phyloP scores from a whole-genome alignment of 768 basidiomycete species.

The Psilocybe cubensis region DNA sequence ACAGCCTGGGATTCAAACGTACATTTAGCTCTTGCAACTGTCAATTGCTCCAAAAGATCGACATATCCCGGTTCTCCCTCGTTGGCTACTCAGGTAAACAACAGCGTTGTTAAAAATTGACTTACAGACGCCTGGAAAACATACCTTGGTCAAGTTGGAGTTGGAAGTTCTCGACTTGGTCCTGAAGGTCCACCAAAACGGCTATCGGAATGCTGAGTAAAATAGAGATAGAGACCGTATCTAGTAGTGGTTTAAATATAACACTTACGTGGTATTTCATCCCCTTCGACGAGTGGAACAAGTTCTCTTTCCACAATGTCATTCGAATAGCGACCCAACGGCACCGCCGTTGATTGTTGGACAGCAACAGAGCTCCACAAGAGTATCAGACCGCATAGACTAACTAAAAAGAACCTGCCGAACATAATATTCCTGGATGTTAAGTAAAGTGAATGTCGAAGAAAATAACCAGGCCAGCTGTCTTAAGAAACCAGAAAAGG shows the following conservation, averaged over 20 bases:
- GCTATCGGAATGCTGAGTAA: conserved; percentile 7
- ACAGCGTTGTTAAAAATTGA: background rate
- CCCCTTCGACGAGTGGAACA: conserved; percentile 8
- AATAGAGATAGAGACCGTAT: background rate
- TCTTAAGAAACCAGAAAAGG: background rate
- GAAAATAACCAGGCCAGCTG: conserved; percentile 1
- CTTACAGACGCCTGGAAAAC: background rate
- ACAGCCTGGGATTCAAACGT: conserved; percentile 1
- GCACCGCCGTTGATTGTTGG: conserved; percentile 7
- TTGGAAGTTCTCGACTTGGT: conserved; percentile 22
- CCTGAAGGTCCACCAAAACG: conserved; percentile 23
- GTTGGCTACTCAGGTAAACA: conserved; percentile 4
- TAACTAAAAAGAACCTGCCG: conserved; percentile 2
- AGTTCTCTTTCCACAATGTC: conserved; percentile 10
- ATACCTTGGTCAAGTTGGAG: conserved; percentile 17
- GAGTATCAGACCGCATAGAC: conserved; percentile 7
- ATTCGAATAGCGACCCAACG: background rate
- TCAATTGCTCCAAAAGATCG: conserved; percentile 5
- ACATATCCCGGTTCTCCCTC: conserved; percentile 7
- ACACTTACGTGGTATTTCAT: conserved; percentile 18
- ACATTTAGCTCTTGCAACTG: conserved; percentile 10
- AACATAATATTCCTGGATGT: conserved; percentile 10
- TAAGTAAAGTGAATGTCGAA: background rate
- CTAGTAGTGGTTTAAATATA: background rate
- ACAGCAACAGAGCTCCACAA: conserved; percentile 1